These are phyloP conservation scores for Halophytophthora polymorphica DNA, from an alignment of 352 stramenopile species.

Conservation along the genomic window DNA sequence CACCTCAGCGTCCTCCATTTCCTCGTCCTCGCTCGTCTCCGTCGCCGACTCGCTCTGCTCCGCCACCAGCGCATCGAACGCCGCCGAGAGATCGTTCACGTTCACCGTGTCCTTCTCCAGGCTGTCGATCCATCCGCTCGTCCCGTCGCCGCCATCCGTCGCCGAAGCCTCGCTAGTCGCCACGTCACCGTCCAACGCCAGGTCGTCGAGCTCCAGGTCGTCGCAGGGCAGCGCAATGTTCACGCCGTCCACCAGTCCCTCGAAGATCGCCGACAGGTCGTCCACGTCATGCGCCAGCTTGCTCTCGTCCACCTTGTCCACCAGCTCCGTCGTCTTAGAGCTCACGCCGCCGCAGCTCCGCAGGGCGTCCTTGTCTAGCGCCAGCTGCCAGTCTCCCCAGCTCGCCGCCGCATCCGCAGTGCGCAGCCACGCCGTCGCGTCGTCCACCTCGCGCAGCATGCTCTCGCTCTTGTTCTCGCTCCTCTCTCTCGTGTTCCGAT, in stretches of 20 bases:
- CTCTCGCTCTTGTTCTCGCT: slow-evolving; percentile 28
- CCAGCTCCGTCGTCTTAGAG: slow-evolving; percentile 23
- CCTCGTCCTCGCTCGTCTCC: slow-evolving; percentile 24
- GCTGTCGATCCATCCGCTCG: slow-evolving; percentile 54
- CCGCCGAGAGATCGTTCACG: slow-evolving; percentile 66
- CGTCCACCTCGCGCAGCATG: slow-evolving; percentile 67
- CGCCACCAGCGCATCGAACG: slow-evolving; percentile 57
- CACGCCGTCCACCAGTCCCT: slow-evolving; percentile 59
- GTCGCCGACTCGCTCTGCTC: slow-evolving; percentile 33
- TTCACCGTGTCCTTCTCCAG: slow-evolving; percentile 69
- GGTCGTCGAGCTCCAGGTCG: slow-evolving; percentile 31
- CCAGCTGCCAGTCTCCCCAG: slow-evolving; percentile 49
- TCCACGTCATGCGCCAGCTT: slow-evolving; percentile 76
- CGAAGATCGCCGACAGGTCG: slow-evolving; percentile 71
- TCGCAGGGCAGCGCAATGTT: slow-evolving; percentile 63
- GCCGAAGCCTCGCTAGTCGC: slow-evolving; percentile 3
- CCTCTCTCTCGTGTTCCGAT: slow-evolving; percentile 26
- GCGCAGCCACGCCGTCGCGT: slow-evolving; percentile 55
- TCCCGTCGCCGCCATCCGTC: slow-evolving; percentile 18
- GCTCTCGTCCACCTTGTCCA: slow-evolving; percentile 70
- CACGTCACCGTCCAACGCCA: background rate
- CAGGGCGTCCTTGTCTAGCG: slow-evolving; percentile 39
- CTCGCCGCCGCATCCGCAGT: slow-evolving; percentile 35
- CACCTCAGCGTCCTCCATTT: slow-evolving; percentile 42
- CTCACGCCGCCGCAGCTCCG: slow-evolving; percentile 15